Conservation (phyloP, 192 early-diverging fungal species). For the Piromyces sp. region DNA sequence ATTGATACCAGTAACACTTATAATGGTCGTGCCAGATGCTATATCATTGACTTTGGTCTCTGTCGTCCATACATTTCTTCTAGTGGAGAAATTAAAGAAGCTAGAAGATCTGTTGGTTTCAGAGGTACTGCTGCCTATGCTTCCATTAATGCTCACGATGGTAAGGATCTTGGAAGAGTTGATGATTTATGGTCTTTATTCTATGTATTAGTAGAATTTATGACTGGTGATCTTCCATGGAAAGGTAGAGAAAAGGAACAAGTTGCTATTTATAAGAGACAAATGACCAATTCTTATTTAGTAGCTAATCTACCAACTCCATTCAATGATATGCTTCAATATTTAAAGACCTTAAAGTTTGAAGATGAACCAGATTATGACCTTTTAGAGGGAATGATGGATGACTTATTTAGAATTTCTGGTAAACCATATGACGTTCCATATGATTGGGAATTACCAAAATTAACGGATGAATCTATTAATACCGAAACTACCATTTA, state of each 20-base stretch:
- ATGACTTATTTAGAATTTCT: slow-evolving; percentile 6
- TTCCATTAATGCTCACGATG: slow-evolving; percentile 17
- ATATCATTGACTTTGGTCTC: slow-evolving; percentile 36
- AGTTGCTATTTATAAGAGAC: slow-evolving; percentile 1
- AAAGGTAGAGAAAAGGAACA: slow-evolving; percentile 30
- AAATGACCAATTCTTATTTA: slow-evolving; percentile 4
- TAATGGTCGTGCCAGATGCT: slow-evolving; percentile 5
- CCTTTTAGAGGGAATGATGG: slow-evolving; percentile 4
- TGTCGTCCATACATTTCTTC: slow-evolving; percentile 13
- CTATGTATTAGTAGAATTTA: slow-evolving; percentile 30
- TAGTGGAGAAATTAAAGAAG: slow-evolving; percentile 14
- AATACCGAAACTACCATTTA: background rate
- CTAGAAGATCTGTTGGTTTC: slow-evolving; percentile 32
- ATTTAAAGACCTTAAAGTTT: slow-evolving; percentile 13
- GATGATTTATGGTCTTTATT: slow-evolving; percentile 42
- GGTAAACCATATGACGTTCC: slow-evolving; percentile 2
- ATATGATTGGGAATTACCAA: slow-evolving; percentile 12
- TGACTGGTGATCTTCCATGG: slow-evolving; percentile 30
- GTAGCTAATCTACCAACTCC: slow-evolving; percentile 4
- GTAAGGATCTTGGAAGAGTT: slow-evolving; percentile 25
- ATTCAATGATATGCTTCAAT: slow-evolving; percentile 7
- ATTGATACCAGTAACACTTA: background rate
- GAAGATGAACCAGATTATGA: slow-evolving; percentile 15
- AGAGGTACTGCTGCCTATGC: slow-evolving; percentile 37
- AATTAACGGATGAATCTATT: background rate